Evolutionary conservation across 257 asterid species (phyloP), one percentile per base, ranked within the genome.

Genomic region (Rehmannia glutinosa): DNA sequence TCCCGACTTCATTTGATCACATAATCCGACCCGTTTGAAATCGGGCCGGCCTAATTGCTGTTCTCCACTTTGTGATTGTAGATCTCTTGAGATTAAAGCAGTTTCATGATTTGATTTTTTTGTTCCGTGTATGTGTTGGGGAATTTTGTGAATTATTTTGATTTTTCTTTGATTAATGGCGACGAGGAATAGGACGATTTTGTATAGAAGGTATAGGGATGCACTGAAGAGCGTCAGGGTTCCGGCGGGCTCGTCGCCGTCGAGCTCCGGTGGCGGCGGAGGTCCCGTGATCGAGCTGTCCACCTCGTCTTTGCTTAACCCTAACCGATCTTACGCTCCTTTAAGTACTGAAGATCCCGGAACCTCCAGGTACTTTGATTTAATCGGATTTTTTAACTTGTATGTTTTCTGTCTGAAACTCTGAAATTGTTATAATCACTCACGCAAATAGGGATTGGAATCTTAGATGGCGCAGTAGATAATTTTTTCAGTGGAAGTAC

Each of bases 261-360:
- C 92, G 62, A 79, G 82, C 78, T 74, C 86, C 74, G 87, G 77
- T 66, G 72, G 77, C 51, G 68, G 79, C 42, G 84, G 85, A 32
- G 97, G 96, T 8, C 85, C 97, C 4, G 97, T 93, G 78, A 90
- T 93, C 77, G 97, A 93, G 82, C 80, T 93, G 60, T 75, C 97
- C 2, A n/a, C n/a, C n/a, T n/a, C n/a, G n/a, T n/a, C n/a, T n/a
- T 81, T 92, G 70, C 93, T 93, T 38, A 90, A 90, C 78, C 87
- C 83, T 54, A 75, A 79, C 11, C 65, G 81, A 75, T 75, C 84
- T 51, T 79, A 79, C 69, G 69, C 81, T 28, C 81, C 76, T 45
- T 73, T 79, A 19, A 75, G 81, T 38, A 79, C 84, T 62, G 84
- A 79, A 72, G 84, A 79, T 72, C 84, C 84, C 11, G 84, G 84